Conservation (phyloP, 305 asterid genomes). For the Solanum hybrid region DNA sequence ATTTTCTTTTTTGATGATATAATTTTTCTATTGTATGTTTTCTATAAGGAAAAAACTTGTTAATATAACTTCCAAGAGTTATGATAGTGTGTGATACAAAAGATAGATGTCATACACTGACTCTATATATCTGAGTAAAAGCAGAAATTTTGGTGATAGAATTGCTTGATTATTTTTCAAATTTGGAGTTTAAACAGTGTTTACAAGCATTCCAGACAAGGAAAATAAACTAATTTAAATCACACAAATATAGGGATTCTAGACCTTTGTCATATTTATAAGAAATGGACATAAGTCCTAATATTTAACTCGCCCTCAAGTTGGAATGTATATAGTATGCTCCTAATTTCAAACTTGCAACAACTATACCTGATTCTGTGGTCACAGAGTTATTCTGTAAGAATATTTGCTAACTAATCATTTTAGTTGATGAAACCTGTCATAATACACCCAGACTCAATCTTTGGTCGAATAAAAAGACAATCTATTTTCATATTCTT, state of each 20-base stretch:
- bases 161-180: neutral
- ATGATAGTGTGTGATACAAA: neutral
- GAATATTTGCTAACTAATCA: neutral
- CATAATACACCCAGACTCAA: neutral
- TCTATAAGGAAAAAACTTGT: neutral
- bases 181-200: neutral
- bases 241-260: neutral
- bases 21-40: neutral
- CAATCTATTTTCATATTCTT: neutral
- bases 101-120: neutral
- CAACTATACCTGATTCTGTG: neutral
- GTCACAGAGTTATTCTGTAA: neutral
- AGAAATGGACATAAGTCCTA: neutral
- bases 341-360: neutral
- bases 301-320: neutral
- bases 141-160: neutral
- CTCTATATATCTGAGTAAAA: neutral
- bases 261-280: neutral
- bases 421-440: neutral
- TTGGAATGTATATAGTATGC: neutral
- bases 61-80: neutral
- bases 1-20: neutral
- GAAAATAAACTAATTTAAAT: neutral
- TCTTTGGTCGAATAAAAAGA: neutral
- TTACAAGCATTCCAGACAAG: neutral